Percentiles rank a stretch among this genome's conserved stretches.
These are phyloP conservation scores for Fragaria ananassa DNA, from an alignment of 306 rosid species.

Conservation along the genomic window DNA sequence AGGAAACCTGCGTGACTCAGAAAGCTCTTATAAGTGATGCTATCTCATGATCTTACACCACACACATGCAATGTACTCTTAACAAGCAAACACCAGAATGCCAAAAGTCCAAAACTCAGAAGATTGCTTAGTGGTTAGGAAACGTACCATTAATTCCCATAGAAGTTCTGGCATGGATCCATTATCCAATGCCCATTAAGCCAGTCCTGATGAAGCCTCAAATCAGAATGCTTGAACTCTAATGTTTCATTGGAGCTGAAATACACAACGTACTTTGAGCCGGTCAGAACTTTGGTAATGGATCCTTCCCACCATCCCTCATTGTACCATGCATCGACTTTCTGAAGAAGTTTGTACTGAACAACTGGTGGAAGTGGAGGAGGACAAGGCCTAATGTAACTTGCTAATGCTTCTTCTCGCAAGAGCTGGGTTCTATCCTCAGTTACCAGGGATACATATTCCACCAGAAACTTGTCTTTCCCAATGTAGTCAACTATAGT, in stretches of 20 bases:
- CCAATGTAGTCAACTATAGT: constrained; percentile 25
- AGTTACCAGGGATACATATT: constrained; percentile 36
- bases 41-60: not conserved
- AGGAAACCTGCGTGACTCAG: not conserved
- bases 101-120: not conserved
- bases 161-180: constrained; percentile 36
- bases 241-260: constrained; percentile 31
- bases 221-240: constrained; percentile 21
- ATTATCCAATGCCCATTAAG: constrained; percentile 39
- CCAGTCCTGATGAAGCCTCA: constrained; percentile 54
- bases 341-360: constrained; percentile 29
- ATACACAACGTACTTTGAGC: constrained; percentile 31
- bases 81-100: constrained; percentile 7
- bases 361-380: constrained; percentile 12
- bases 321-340: constrained; percentile 48
- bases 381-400: constrained; percentile 46
- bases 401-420: constrained; percentile 30
- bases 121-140: not conserved
- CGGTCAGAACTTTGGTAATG: constrained; percentile 26
- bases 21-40: constrained; percentile 2
- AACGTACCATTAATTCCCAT: not conserved
- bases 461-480: constrained; percentile 35
- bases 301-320: constrained; percentile 64
- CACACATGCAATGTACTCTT: not conserved
- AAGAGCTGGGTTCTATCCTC: constrained; percentile 35